Evolutionary conservation across 2,329 filamentous ascomycete species (phyloP), one percentile per base, ranked within the genome.

Genomic region (Fusarium sp.): DNA sequence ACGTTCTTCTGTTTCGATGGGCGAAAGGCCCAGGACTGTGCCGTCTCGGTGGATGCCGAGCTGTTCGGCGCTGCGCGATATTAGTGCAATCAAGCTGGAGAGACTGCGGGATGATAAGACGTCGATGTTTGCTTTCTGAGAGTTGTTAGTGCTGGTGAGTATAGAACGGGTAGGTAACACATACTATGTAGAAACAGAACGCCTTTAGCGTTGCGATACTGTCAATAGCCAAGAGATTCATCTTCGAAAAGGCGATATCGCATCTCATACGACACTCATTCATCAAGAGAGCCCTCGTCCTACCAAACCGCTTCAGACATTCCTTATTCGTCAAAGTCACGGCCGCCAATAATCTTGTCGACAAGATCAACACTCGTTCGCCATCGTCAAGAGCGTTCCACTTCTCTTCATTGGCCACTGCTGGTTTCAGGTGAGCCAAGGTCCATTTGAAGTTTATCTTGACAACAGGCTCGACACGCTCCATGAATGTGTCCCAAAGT

Each of bases 381-480:
- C 63, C 53, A 2, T 34, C 25, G 0, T 68, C 48, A 16, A 68
- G 58, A 0, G 10, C 5, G 1, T n/a, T 25, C 65, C 65, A 68
- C 3, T 43, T 43, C 4, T 65, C 66, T 5, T 14, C 13, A 37
- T 68, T 53, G 0, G 34, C 5, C 3, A 68, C 18, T 0, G 64
- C 64, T 2, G 32, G 25, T 21, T n/a, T 45, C 0, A 65, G 28
- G 1, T 50, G 18, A 1, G 14, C 0, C 9, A 68, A 49, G 4
- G 49, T 60, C 66, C 66, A 68, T 21, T 18, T 54, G 18, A 68
- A 68, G 37, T 55, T 68, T 7, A 68, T 68, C 46, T 68, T 68
- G 7, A 65, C 46, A 13, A 56, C 14, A 1, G 64, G 66, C 2
- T 68, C 59, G 1, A 68, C 64, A 2, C 65, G 41, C 6, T 68